Evolutionary conservation across 768 basidiomycete species (phyloP), one percentile per base, ranked within the genome.

Genomic region (Agaricus blazei): DNA sequence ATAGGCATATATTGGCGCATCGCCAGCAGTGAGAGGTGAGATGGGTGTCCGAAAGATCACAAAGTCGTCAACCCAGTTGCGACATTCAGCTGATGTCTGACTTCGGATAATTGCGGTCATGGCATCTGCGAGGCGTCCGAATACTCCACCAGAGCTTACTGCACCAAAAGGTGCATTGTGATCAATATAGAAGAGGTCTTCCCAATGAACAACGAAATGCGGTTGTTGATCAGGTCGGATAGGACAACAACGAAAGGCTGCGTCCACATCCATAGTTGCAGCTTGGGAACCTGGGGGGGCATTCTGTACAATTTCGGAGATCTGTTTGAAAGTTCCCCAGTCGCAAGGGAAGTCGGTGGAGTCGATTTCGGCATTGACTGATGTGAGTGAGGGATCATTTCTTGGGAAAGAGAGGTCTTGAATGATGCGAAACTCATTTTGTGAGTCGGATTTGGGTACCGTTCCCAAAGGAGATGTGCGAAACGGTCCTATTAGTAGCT

Each of bases 261-360:
- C 59, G 31, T 70, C 66, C 5, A 76, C 65, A 48, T 78, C 74
- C 27, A 72, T 67, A 0, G 72, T 68, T 0, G 74, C 67, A 0
- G 64, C 75, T 48, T 71, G 59, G 0, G 72, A 58, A 9, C 70
- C 70, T 0, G 59, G 56, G 0, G 75, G 75, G 1, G 70, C 65
- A 37, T 46, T n/a, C 0, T 50, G 4, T 3, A 66, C 49, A 9
- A 64, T 52, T 1, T 31, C 12, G 2, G 37, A 31, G 4, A 60
- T 49, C 29, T 59, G 34, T 0, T 51, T 42, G 36, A 64, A 62
- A 29, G 65, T 61, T 0, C 62, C 64, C 63, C 63, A 64, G 34
- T 58, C 41, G 24, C 59, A 62, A 3, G 63, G 67, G 50, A 72
- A 75, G 23, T 66, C 34, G 45, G 69, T 60, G 0, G 62, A 57